These are phyloP conservation scores for Dendryphion nanum DNA, from an alignment of 2,329 filamentous ascomycete genomes.

Conservation along the genomic window DNA sequence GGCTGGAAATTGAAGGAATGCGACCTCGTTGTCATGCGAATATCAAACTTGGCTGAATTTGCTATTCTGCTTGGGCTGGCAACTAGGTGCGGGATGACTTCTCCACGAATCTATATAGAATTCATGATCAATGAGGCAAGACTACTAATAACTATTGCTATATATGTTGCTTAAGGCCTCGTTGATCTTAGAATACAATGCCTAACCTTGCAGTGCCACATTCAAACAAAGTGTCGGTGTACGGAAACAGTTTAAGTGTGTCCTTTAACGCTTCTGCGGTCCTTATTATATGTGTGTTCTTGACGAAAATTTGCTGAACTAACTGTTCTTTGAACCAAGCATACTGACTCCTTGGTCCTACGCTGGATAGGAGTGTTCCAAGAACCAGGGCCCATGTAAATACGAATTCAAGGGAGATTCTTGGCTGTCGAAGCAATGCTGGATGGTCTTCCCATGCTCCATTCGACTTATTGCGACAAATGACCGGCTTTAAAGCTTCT, in stretches of 20 bases:
- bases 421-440: not conserved
- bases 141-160: no score
- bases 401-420: no score
- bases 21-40: no score
- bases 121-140: no score
- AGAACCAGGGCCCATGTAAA: not conserved
- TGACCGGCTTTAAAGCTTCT: slow-evolving; percentile 14
- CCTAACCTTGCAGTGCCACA: not conserved
- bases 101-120: no score
- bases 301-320: not conserved
- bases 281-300: not conserved
- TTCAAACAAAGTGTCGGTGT: not conserved
- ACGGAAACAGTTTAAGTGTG: slow-evolving; percentile 1
- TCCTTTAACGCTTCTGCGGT: not conserved
- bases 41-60: no score
- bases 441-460: no score
- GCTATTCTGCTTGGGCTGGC: no score
- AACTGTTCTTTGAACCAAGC: not conserved
- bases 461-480: no score
- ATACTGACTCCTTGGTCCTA: not conserved
- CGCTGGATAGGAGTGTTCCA: not conserved
- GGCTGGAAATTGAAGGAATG: no score
- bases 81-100: no score
- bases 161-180: no score
- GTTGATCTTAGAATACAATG: not conserved